phyloP scores from a whole-genome alignment of 805 yeast species.

The Hanseniaspora guilliermondii region DNA sequence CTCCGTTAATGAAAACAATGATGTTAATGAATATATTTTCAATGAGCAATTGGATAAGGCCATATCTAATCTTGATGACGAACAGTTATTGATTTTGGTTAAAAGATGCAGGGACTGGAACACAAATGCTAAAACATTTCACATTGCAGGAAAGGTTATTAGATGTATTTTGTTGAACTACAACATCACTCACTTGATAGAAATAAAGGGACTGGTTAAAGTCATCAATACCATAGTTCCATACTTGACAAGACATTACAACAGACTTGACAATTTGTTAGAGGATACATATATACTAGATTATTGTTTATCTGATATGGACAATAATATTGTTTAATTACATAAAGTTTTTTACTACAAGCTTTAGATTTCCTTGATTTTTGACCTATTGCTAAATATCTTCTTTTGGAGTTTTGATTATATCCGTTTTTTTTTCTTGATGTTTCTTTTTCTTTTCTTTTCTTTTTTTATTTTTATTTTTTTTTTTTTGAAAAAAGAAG shows the following conservation, averaged over 20 bases:
- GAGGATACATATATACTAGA: conserved; percentile 82
- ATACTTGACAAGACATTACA: conserved; percentile 74
- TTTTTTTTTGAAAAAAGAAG: background rate
- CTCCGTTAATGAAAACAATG: conserved; percentile 27
- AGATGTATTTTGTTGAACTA: conserved; percentile 48
- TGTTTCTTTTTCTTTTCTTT: no score
- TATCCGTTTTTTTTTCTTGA: no score
- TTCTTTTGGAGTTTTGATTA: background rate
- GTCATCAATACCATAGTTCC: conserved; percentile 70
- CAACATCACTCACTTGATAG: conserved; percentile 43
- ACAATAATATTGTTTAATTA: conserved; percentile 26
- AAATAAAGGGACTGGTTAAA: conserved; percentile 54
- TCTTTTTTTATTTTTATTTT: no score
- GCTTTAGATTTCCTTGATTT: background rate
- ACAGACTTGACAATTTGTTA: conserved; percentile 61
- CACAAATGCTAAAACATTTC: conserved; percentile 69
- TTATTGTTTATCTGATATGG: conserved; percentile 71
- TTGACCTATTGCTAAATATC: background rate
- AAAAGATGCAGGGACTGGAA: conserved; percentile 89
- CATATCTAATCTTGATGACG: conserved; percentile 44
- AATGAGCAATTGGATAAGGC: conserved; percentile 49
- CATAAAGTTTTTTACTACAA: no score
- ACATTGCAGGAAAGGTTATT: conserved; percentile 66
- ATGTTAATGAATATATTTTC: conserved; percentile 29
- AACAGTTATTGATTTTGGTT: conserved; percentile 49